phyloP scores from a whole-genome alignment of 1,284 basidiomycete genomes.

The Ceratobasidium sp. region DNA sequence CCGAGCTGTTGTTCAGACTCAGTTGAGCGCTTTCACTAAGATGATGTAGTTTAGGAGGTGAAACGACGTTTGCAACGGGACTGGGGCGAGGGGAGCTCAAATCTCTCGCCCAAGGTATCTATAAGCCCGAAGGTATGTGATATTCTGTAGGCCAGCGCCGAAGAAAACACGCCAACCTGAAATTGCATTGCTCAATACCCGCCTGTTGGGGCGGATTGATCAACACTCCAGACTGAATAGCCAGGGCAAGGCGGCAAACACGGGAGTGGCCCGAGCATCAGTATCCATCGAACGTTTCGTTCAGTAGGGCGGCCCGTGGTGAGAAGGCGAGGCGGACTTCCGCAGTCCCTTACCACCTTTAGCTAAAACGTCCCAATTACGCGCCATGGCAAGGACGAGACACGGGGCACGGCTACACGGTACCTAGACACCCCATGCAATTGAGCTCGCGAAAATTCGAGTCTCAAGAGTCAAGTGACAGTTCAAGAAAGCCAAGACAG shows the following conservation, averaged over 20 bases:
- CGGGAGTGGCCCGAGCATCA: background rate
- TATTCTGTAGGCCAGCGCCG: background rate
- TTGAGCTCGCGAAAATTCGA: background rate
- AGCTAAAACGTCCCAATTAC: background rate
- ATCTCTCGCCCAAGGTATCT: background rate
- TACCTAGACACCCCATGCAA: background rate
- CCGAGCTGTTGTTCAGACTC: conserved; percentile 6
- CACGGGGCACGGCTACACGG: background rate
- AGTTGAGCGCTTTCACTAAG: conserved; percentile 7
- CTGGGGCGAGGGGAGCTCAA: background rate
- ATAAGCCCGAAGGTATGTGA: background rate
- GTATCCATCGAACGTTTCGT: background rate
- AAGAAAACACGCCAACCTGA: background rate
- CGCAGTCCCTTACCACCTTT: background rate
- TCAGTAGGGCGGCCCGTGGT: conserved; percentile 5
- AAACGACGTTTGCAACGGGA: background rate
- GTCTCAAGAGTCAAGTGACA: background rate
- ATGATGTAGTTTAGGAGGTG: background rate
- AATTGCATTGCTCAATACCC: background rate
- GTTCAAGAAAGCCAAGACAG: background rate
- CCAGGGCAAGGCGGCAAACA: background rate
- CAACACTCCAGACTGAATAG: background rate
- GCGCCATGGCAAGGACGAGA: background rate
- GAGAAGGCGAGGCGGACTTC: background rate
- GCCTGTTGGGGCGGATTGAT: conserved; percentile 7